Conservation (phyloP, 108 stramenopile species). For the Nannochloropsis gaditana region DNA sequence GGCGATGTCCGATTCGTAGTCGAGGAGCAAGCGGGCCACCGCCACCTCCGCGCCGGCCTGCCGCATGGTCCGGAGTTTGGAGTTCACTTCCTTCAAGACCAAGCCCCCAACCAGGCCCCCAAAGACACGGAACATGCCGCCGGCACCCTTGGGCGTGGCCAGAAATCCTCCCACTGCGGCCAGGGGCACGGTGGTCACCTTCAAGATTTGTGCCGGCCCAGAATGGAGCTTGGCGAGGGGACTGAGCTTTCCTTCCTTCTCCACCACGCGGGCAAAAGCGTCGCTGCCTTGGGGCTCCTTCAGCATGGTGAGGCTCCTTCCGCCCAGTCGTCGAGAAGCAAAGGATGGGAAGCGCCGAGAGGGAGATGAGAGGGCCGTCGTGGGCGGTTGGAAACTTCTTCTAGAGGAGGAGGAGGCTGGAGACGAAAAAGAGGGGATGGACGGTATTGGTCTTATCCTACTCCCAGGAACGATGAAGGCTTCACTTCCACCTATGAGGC, state of each 20-base stretch:
- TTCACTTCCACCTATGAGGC: neutral
- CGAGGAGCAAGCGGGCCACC: neutral
- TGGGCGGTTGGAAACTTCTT: neutral
- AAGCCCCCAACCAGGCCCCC: neutral
- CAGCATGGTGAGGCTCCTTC: neutral
- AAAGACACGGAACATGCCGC: neutral
- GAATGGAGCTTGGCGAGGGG: conserved; percentile 17
- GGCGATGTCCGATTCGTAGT: neutral
- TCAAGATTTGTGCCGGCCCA: neutral
- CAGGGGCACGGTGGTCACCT: neutral
- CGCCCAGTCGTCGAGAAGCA: neutral
- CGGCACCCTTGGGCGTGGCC: neutral
- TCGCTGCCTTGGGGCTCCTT: conserved; percentile 3
- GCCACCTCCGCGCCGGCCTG: conserved; percentile 2
- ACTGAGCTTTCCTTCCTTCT: conserved; percentile 11
- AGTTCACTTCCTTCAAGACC: neutral
- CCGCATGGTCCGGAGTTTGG: neutral
- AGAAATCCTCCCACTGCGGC: neutral
- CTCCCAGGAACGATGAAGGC: neutral
- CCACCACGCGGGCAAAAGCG: neutral
- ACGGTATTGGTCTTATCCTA: neutral
- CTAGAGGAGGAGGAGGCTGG: neutral
- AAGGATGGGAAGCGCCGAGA: too few relatives aligned
- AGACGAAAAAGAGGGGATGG: conserved; percentile 1
- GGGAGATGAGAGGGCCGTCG: neutral